Percentiles rank a stretch among this genome's conserved stretches.
phyloP scores from a whole-genome alignment of 2,329 filamentous ascomycete species.

The Neofusicoccum kwambonambiense region DNA sequence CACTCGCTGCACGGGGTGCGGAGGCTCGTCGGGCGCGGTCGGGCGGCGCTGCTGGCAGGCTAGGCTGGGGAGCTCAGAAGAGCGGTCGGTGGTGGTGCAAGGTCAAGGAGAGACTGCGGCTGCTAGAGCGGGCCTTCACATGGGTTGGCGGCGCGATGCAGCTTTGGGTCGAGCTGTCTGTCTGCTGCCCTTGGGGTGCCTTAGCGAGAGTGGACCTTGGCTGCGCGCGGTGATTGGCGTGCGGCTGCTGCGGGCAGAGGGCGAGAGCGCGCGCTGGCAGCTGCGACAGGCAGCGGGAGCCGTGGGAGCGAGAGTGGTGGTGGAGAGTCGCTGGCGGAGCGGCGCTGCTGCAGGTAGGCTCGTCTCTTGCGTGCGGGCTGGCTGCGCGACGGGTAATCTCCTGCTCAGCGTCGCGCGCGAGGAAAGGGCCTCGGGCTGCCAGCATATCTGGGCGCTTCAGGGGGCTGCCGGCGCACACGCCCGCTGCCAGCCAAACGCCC shows the following conservation, averaged over 20 bases:
- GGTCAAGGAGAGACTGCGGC: slow-evolving; percentile 12
- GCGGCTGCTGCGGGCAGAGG: not conserved
- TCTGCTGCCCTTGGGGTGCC: slow-evolving; percentile 12
- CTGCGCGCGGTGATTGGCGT: slow-evolving; percentile 15
- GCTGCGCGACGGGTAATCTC: slow-evolving; percentile 11
- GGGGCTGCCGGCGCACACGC: slow-evolving; percentile 12
- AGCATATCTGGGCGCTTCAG: slow-evolving; percentile 9
- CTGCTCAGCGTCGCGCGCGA: slow-evolving; percentile 12
- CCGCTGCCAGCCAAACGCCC: slow-evolving; percentile 2
- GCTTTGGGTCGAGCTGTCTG: slow-evolving; percentile 10
- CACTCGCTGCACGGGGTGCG: slow-evolving; percentile 8
- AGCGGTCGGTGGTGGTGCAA: slow-evolving; percentile 15
- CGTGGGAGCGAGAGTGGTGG: slow-evolving; percentile 5
- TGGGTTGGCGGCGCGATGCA: slow-evolving; percentile 14
- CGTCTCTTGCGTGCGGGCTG: slow-evolving; percentile 9
- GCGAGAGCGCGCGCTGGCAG: not conserved
- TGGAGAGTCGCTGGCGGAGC: slow-evolving; percentile 8
- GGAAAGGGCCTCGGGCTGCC: slow-evolving; percentile 6
- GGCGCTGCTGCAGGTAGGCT: slow-evolving; percentile 5
- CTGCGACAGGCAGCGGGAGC: slow-evolving; percentile 10
- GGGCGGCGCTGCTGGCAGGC: not conserved
- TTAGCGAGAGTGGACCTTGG: slow-evolving; percentile 17
- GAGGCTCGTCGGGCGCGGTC: slow-evolving; percentile 12
- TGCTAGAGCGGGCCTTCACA: slow-evolving; percentile 14
- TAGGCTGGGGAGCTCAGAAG: not conserved